phyloP scores from a whole-genome alignment of 345 rosid species.

The Gossypium bickii region DNA sequence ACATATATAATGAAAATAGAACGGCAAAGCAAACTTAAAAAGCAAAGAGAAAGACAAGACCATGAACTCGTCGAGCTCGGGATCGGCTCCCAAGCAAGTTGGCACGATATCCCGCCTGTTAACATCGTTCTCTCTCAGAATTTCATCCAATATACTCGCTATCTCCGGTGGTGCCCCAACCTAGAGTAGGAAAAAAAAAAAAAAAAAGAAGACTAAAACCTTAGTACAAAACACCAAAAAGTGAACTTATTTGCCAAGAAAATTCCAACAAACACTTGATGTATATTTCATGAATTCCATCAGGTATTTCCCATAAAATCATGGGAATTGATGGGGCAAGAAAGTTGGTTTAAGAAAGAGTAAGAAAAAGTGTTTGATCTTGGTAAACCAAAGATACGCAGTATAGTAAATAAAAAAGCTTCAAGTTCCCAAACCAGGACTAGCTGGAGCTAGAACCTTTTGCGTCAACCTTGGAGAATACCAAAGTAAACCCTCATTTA shows the following conservation, averaged over 20 bases:
- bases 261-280: neutral
- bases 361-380: conserved; percentile 14
- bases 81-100: conserved; percentile 65
- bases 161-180: conserved; percentile 89
- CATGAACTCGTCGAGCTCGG: conserved; percentile 98
- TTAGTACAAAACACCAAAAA: neutral
- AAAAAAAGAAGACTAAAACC: neutral
- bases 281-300: neutral
- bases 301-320: conserved; percentile 26
- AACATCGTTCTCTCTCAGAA: conserved; percentile 44
- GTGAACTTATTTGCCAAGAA: neutral
- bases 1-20: neutral
- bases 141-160: conserved; percentile 56
- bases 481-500: conserved; percentile 12
- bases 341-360: neutral
- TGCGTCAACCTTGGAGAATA: neutral
- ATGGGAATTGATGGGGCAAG: conserved; percentile 1
- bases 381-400: conserved; percentile 16
- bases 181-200: conserved; percentile 23
- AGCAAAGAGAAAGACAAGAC: conserved; percentile 30
- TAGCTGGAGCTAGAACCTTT: neutral
- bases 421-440: conserved; percentile 14
- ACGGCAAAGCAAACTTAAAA: neutral
- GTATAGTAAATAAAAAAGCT: conserved; percentile 12
- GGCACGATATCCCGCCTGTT: conserved; percentile 38